phyloP scores from a whole-genome alignment of 768 basidiomycete species.

The Pleurotus giganteus region DNA sequence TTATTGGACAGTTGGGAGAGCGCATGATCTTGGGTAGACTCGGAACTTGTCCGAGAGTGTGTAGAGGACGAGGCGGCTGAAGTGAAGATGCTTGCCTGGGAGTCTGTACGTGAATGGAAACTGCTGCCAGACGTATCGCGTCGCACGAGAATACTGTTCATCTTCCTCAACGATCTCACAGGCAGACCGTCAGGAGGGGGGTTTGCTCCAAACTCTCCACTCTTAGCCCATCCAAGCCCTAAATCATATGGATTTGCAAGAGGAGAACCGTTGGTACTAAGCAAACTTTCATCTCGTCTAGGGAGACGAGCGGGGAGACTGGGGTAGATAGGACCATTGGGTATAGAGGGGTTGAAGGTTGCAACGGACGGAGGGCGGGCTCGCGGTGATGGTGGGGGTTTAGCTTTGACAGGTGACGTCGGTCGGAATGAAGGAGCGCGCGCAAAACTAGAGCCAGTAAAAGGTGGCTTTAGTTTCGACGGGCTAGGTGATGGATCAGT shows the following conservation, averaged over 20 bases:
- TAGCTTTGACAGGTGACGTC: conserved; percentile 43
- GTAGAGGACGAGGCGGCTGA: conserved; percentile 34
- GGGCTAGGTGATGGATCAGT: conserved; percentile 39
- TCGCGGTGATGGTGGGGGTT: conserved; percentile 17
- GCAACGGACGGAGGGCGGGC: conserved; percentile 55
- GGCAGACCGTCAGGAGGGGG: conserved; percentile 18
- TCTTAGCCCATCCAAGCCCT: conserved; percentile 58
- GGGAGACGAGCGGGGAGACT: conserved; percentile 58
- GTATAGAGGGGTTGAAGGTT: conserved; percentile 71
- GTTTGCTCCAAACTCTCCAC: conserved; percentile 28
- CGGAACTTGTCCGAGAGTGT: conserved; percentile 44
- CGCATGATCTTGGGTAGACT: conserved; percentile 19
- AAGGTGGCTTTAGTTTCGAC: conserved; percentile 44
- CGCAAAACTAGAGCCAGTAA: conserved; percentile 22
- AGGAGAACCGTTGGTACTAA: conserved; percentile 82
- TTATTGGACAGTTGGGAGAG: conserved; percentile 22
- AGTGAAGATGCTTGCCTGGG: conserved; percentile 48
- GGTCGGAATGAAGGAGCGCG: conserved; percentile 23
- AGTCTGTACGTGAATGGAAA: conserved; percentile 46
- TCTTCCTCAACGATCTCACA: conserved; percentile 36
- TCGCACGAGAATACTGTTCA: conserved; percentile 57
- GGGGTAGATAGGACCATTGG: conserved; percentile 56
- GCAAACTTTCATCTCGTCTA: conserved; percentile 72
- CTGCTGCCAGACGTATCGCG: conserved; percentile 46
- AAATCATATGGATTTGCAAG: conserved; percentile 76